Evolutionary conservation across 1,284 basidiomycete species (phyloP).

Genomic region (Melampsora occidentalis): DNA sequence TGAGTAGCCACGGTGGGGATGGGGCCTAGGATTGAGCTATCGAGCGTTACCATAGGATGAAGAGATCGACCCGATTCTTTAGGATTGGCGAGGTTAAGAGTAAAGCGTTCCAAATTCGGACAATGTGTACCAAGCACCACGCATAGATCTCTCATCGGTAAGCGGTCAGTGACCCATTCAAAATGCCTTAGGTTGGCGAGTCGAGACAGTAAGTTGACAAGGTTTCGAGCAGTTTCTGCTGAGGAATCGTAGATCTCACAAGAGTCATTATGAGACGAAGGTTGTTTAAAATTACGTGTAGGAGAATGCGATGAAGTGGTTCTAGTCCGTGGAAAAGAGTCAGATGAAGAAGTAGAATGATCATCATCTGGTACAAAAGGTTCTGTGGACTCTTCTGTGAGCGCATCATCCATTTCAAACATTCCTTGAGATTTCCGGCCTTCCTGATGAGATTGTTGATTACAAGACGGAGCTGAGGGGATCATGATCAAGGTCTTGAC

Average conservation of each 20-base stretch:
- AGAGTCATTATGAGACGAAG: neutral
- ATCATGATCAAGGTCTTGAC: constrained; percentile 7
- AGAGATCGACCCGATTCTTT: neutral
- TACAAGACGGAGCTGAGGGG: neutral
- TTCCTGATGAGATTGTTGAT: too few species aligned
- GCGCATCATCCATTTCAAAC: neutral
- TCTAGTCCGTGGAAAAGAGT: neutral
- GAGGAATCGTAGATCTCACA: neutral
- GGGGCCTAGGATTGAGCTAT: neutral
- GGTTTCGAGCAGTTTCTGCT: neutral
- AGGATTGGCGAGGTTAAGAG: constrained; percentile 7
- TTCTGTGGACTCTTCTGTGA: too few species aligned
- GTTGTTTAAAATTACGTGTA: neutral
- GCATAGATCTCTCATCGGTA: neutral
- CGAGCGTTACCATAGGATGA: neutral
- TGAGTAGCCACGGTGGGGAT: neutral
- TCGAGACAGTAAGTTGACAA: neutral
- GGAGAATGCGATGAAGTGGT: neutral
- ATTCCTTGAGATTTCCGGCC: too few species aligned
- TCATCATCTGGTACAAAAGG: neutral
- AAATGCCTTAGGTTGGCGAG: constrained; percentile 26
- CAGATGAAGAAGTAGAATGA: neutral
- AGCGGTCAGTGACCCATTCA: constrained; percentile 1
- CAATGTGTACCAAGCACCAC: constrained; percentile 8
- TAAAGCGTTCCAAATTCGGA: constrained; percentile 19